Evolutionary conservation across 305 asterid genomes (phyloP), one percentile per base, ranked within the genome.

Genomic region (Fraxinus sp.): DNA sequence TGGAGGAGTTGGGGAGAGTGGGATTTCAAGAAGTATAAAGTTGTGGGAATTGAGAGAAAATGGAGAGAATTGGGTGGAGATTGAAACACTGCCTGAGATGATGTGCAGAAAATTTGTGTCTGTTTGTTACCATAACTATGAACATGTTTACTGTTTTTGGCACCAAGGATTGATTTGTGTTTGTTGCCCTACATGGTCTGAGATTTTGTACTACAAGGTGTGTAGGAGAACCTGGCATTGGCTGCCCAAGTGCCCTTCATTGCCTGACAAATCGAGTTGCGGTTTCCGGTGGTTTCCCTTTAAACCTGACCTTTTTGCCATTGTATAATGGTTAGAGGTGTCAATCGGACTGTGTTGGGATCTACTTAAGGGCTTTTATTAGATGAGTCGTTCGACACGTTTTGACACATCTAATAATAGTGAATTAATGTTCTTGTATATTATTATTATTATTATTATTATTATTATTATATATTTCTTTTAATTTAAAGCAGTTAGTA

Each of bases 281-380:
- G 97, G 97, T 24, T 93, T 93, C 86, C 85, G 86, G 87, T 93
- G 97, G 95, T 92, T 93, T 78, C 88, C 97, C 76, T 93, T 91
- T 73, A 92, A 86, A 81, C 95, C 97, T 4, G 85, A 92, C 81
- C 79, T 91, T 6, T 86, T 85, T 83, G 83, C 92, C 22, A 41
- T 71, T 39, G 89, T 86, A n/a, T 91, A 74, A 85, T 30, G 14
- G 41, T 70, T 70, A 13, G 39, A 28, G 74, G 36, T 26, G 74
- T 10, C 14, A 4, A 26, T 11, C 9, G 7, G 16, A 24, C n/a
- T 8, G 32, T 8, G 3, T 24, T 9, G 33, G 68, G 11, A 18
- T 57, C 68, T 22, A 20, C 71, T 11, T 8, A 59, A 7, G 24
- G 71, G 71, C 32, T 59, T 20, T 59, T 59, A 59, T 8, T 18